Conservation (phyloP, 495 filamentous ascomycete species). For the Margaritispora aquatica region DNA sequence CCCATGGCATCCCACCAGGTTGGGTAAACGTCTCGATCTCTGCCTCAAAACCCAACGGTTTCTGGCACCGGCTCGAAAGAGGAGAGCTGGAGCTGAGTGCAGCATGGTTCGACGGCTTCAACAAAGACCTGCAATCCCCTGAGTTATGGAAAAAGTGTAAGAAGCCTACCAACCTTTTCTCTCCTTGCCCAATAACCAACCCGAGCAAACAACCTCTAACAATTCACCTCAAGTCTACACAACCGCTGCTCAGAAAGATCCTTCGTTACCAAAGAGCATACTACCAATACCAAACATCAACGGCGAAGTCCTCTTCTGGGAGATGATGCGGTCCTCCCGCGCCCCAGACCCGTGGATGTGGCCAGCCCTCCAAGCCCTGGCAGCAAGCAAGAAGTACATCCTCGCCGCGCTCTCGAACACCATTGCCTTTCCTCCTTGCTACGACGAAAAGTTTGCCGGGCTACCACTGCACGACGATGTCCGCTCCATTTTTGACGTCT, state of each 20-base stretch:
- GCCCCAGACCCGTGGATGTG: conserved; percentile 80
- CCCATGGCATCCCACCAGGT: conserved; percentile 67
- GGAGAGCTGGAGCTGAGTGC: conserved; percentile 67
- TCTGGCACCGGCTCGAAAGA: conserved; percentile 79
- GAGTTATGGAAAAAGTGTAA: conserved; percentile 48
- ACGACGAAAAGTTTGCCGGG: conserved; percentile 47
- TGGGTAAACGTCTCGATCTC: conserved; percentile 92
- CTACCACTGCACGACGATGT: conserved; percentile 40
- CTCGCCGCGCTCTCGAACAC: conserved; percentile 87
- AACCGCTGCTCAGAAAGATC: neutral
- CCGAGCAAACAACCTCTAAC: neutral
- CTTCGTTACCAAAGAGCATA: conserved; percentile 22
- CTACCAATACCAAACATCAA: conserved; percentile 70
- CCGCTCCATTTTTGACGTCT: conserved; percentile 67
- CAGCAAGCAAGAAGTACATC: conserved; percentile 56
- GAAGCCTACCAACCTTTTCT: neutral
- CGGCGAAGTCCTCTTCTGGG: conserved; percentile 76
- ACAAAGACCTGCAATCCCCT: conserved; percentile 59
- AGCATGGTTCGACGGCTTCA: conserved; percentile 73
- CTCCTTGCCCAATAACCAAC: neutral
- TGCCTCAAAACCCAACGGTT: conserved; percentile 66
- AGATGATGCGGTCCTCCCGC: conserved; percentile 78
- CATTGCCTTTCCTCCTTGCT: conserved; percentile 59
- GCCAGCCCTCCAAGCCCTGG: conserved; percentile 68
- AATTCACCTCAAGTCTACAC: conserved; percentile 18